phyloP scores from a whole-genome alignment of 2,329 filamentous ascomycete species.

The Ophiocordyceps sinensis region DNA sequence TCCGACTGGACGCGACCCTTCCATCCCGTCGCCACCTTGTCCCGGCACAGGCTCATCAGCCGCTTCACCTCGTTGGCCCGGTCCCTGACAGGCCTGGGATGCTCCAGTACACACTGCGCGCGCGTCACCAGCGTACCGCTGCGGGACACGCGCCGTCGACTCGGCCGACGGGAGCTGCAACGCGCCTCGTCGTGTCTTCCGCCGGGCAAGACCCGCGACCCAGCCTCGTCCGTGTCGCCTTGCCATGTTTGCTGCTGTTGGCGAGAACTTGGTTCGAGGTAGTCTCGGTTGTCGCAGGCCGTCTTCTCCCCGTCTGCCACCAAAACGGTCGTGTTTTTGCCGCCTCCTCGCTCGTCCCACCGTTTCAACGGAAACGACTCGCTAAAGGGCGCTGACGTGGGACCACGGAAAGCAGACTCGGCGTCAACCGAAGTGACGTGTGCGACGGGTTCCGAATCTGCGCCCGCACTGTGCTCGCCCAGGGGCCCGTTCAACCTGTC shows the following conservation, averaged over 20 bases:
- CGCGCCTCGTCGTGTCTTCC: not conserved
- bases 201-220: not conserved
- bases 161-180: conserved; percentile 3
- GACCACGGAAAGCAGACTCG: too few relatives aligned
- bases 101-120: conserved; percentile 14
- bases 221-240: not conserved
- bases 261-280: not conserved
- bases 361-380: too few relatives aligned
- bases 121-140: conserved; percentile 11
- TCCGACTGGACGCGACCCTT: conserved; percentile 8
- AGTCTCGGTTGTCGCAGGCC: too few relatives aligned
- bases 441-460: too few relatives aligned
- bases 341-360: too few relatives aligned
- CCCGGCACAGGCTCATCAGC: conserved; percentile 14
- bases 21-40: conserved; percentile 7
- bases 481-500: too few relatives aligned
- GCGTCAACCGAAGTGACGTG: too few relatives aligned
- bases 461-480: too few relatives aligned
- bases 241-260: not conserved
- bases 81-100: conserved; percentile 14
- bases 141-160: conserved; percentile 8
- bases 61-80: conserved; percentile 13
- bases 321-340: too few relatives aligned
- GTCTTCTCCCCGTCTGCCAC: too few relatives aligned
- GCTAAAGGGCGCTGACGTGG: too few relatives aligned